Percentiles rank a stretch among this genome's conserved stretches.
phyloP scores from a whole-genome alignment of 2,329 filamentous ascomycete species.

The Chaetomiaceae sp. region DNA sequence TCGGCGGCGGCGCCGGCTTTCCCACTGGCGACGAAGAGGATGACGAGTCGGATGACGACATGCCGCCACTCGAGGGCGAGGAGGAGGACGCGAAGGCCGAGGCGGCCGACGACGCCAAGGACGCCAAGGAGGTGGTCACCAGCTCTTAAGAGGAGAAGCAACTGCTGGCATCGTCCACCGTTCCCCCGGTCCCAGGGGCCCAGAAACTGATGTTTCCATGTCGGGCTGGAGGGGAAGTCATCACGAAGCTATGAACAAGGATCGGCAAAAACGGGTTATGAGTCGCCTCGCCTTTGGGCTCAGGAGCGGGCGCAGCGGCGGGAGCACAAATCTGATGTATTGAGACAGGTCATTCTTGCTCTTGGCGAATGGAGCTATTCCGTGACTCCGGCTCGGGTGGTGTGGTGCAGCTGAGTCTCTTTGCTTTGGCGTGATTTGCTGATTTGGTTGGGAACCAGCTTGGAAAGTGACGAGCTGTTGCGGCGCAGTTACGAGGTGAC shows the following conservation, averaged over 20 bases:
- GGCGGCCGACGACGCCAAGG: conserved; percentile 38
- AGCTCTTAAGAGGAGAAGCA: background rate
- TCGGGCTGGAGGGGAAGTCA: background rate
- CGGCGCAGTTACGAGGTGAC: no score
- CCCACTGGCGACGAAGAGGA: conserved; percentile 46
- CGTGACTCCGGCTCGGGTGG: background rate
- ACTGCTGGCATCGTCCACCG: background rate
- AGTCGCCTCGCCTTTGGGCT: background rate
- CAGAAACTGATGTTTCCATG: background rate
- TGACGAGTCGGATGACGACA: conserved; percentile 69
- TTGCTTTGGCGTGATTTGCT: background rate
- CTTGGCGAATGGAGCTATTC: conserved; percentile 13
- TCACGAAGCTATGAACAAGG: conserved; percentile 5
- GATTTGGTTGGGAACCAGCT: background rate
- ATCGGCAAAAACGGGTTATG: conserved; percentile 2
- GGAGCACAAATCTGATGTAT: conserved; percentile 18
- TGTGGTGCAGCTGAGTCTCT: background rate
- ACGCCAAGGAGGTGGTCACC: conserved; percentile 19
- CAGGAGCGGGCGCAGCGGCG: conserved; percentile 8
- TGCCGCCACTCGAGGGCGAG: conserved; percentile 72
- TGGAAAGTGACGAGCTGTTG: background rate
- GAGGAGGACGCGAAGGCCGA: conserved; percentile 40
- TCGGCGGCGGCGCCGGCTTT: conserved; percentile 55
- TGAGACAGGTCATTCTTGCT: conserved; percentile 8
- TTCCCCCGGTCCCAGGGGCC: background rate